Evolutionary conservation across 257 asterid genomes (phyloP).

Genomic region (Craterostigma plantagineum): DNA sequence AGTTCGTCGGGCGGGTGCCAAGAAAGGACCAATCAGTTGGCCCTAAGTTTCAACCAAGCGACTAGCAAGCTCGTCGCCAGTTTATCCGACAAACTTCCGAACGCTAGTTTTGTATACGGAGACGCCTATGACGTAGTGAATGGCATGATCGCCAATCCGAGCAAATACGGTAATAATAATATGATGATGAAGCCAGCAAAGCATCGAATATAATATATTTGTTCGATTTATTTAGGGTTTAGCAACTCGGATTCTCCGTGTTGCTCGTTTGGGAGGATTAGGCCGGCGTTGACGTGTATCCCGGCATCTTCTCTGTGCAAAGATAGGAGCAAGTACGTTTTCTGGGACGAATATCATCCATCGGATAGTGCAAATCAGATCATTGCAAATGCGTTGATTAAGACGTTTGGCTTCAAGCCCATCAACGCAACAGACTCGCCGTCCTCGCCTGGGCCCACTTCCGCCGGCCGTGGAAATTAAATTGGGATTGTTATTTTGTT

Average conservation of each 20-base stretch:
- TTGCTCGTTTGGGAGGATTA: conserved; percentile 65
- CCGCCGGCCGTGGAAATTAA: no score
- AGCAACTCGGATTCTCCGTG: conserved; percentile 69
- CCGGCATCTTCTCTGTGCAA: conserved; percentile 66
- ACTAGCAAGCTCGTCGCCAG: conserved; percentile 23
- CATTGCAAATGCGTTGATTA: conserved; percentile 52
- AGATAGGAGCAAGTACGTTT: conserved; percentile 81
- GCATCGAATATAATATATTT: no score
- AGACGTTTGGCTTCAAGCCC: conserved; percentile 30
- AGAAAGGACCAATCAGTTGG: conserved; percentile 53
- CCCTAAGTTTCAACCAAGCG: conserved; percentile 39
- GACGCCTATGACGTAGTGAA: conserved; percentile 85
- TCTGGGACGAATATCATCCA: conserved; percentile 94
- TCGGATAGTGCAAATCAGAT: conserved; percentile 60
- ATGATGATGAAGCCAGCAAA: no score
- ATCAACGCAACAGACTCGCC: conserved; percentile 14
- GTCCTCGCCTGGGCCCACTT: conserved; percentile 37
- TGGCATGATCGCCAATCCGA: conserved; percentile 43
- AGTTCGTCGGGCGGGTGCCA: conserved; percentile 55
- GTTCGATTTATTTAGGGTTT: conserved; percentile 45
- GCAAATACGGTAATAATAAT: conserved; percentile 50
- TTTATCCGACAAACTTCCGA: conserved; percentile 33
- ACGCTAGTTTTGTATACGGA: conserved; percentile 53
- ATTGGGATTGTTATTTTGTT: no score
- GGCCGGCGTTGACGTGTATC: conserved; percentile 73